Base-by-base conservation (phyloP, 2,329 filamentous ascomycete species). In the Gyromitra esculenta region DNA sequence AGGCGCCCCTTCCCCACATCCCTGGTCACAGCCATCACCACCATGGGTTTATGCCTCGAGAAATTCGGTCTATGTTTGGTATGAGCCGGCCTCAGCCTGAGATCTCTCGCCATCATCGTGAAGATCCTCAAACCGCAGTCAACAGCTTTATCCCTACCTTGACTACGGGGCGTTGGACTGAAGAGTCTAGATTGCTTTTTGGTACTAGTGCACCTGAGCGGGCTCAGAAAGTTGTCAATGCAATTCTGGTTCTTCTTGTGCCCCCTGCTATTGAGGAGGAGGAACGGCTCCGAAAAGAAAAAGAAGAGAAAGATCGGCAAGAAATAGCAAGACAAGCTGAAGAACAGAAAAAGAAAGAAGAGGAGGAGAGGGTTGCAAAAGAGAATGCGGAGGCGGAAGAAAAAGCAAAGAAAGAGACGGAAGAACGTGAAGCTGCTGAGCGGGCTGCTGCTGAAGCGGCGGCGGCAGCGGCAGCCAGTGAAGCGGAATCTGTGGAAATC, bases 121-220 rank as follows among this genome's bases (percentile, higher is more conserved):
- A 87, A 69, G 86, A 87, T 76, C 85, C 85, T 43, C 66, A 84
- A 62, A 82, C 82, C 48, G 81, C 81, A 69, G 91, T 93, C 11
- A 90, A 94, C 35, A 86, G 89, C 1, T 98, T 98, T 82, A 85
- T 87, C 21, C 87, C 93, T 7, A 88, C 89, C 48, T 87, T 89
- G 7, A 98, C 96, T 0, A 86, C 88, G 71, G 87, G 88, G 68
- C 91, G 96, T 77, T 99, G 96, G 91, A 89, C 92, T 82, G 93
- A 97, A 82, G 96, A 98, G 83, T 91, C 94, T 7, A 90, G 91
- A 78, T 90, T 99, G 83, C 87, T 98, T 0, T 98, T 96, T 83
- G 92, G 92, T 35, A 84, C 86, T 25, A 86, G 85, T 63, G 88
- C 91, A 67, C 82, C 88, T 2, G 94, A 97, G 63, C 92, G 92